A percentile compares a stretch with the other conserved stretches of the same genome.
Conservation (phyloP, 768 basidiomycete species). For the Mycena haematopus region DNA sequence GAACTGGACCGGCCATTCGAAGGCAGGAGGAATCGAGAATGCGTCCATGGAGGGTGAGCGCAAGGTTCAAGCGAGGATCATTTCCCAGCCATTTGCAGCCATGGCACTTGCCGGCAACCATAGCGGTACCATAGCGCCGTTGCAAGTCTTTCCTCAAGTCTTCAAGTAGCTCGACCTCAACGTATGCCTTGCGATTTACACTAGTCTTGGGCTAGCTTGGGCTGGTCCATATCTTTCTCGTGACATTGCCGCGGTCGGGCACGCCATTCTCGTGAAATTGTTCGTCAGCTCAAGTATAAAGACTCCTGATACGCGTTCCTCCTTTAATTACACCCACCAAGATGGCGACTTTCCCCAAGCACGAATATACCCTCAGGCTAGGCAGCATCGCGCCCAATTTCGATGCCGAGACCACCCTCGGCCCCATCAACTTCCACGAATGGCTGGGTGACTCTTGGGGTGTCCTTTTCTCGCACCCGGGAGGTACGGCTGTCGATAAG, state of each 20-base stretch:
- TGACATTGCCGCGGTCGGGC: not conserved
- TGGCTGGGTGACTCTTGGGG: slow-evolving; percentile 92
- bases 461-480: slow-evolving; percentile 94
- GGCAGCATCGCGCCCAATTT: slow-evolving; percentile 93
- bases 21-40: slow-evolving; percentile 37
- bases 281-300: slow-evolving; percentile 3
- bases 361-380: slow-evolving; percentile 65
- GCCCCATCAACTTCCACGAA: slow-evolving; percentile 90
- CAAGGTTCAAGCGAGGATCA: not conserved
- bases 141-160: too few relatives aligned
- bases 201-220: too few relatives aligned
- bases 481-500: slow-evolving; percentile 33
- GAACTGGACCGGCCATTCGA: slow-evolving; percentile 70
- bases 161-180: too few relatives aligned
- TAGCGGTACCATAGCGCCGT: not conserved
- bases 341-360: slow-evolving; percentile 40
- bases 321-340: slow-evolving; percentile 3
- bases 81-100: too few relatives aligned
- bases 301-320: not conserved
- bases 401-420: slow-evolving; percentile 86
- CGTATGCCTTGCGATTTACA: too few relatives aligned
- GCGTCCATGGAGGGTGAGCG: slow-evolving; percentile 4
- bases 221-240: too few relatives aligned
- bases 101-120: not conserved
- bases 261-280: slow-evolving; percentile 19